A percentile compares a stretch with the other conserved stretches of the same genome.
Conservation (phyloP, 1,284 basidiomycete species). For the Vanrija humicola region DNA sequence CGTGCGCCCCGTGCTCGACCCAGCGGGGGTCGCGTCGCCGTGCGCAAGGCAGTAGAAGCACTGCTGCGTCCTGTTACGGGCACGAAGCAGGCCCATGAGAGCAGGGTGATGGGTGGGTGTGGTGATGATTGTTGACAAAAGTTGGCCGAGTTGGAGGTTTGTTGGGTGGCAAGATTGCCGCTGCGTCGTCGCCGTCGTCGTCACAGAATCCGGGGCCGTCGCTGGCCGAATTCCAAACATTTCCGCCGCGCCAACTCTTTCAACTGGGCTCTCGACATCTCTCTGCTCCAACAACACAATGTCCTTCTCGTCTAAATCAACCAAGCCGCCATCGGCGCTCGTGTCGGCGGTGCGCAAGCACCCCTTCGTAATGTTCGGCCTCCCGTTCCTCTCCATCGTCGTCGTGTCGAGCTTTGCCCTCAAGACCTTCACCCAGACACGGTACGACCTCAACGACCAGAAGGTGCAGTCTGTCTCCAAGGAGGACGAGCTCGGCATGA, state of each 20-base stretch:
- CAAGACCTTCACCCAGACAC: constrained; percentile 77
- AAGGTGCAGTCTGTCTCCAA: constrained; percentile 72
- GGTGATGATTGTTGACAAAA: not conserved
- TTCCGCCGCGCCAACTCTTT: too few species aligned
- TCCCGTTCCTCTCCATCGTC: constrained; percentile 81
- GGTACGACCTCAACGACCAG: constrained; percentile 82
- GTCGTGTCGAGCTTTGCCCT: constrained; percentile 84
- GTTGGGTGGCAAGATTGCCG: not conserved
- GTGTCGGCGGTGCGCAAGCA: constrained; percentile 38
- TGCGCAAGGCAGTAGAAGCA: constrained; percentile 45
- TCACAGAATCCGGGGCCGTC: not conserved
- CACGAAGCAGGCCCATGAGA: constrained; percentile 9
- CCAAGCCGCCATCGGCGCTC: constrained; percentile 46
- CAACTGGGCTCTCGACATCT: not conserved
- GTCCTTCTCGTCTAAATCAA: constrained; percentile 57
- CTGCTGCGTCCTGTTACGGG: constrained; percentile 29
- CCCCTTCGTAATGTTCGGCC: constrained; percentile 63
- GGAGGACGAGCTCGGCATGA: constrained; percentile 78
- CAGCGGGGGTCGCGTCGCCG: constrained; percentile 9
- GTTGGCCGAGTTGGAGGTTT: not conserved
- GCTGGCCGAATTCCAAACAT: too few species aligned
- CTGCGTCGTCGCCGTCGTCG: not conserved
- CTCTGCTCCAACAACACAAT: constrained; percentile 11
- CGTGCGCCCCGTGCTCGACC: constrained; percentile 12
- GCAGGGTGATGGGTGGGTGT: not conserved